Percentiles rank a stretch among this genome's conserved stretches.
These are phyloP conservation scores for Lodderomyces parapsilosis DNA, from an alignment of 1,139 yeast species.

Conservation along the genomic window DNA sequence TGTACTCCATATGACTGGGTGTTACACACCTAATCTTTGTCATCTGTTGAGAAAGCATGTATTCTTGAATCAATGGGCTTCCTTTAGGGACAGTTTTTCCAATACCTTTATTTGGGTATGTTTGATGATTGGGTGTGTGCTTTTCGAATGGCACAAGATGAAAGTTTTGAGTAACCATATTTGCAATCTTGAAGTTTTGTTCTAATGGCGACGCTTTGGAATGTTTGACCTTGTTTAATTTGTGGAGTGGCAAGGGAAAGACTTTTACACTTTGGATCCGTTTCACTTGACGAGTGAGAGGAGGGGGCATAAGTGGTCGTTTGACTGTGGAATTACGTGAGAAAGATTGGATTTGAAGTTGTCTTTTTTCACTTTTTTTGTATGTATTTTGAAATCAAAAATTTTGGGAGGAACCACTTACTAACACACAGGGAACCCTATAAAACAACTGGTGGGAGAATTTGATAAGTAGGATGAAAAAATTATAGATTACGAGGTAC, in stretches of 20 bases:
- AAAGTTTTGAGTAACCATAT: constrained; percentile 1
- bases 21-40: background rate
- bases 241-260: background rate
- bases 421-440: constrained; percentile 3
- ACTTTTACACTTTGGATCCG: too few species aligned
- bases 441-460: background rate
- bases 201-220: constrained; percentile 5
- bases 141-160: background rate
- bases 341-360: constrained; percentile 13
- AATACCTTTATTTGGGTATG: constrained; percentile 4
- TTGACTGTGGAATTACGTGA: constrained; percentile 4
- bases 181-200: background rate
- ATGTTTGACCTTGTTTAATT: background rate
- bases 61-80: constrained; percentile 5
- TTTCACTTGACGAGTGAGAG: too few species aligned
- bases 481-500: too few species aligned
- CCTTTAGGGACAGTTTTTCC: constrained; percentile 6
- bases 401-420: background rate
- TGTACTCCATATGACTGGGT: constrained; percentile 1
- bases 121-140: constrained; percentile 1
- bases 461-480: too few species aligned
- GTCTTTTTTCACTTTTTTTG: constrained; percentile 6
- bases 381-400: constrained; percentile 7
- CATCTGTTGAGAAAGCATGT: background rate
- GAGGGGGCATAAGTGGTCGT: background rate